phyloP scores from a whole-genome alignment of 306 rosid genomes.

The Cyclanthera cordifolia region DNA sequence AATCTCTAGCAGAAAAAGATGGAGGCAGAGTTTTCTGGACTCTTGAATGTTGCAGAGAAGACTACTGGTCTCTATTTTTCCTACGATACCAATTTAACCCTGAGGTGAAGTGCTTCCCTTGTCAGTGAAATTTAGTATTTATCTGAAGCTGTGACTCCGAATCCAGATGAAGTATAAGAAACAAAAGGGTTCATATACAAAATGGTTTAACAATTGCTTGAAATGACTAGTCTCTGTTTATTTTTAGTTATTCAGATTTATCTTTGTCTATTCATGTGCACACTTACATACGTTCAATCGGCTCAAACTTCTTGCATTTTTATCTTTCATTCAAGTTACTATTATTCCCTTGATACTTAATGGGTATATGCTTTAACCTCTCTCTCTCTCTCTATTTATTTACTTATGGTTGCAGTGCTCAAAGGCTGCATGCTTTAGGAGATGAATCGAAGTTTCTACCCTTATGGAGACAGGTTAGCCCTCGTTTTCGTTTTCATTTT shows the following conservation, averaged over 20 bases:
- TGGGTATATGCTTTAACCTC: conserved; percentile 6
- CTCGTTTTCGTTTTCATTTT: conserved; percentile 8
- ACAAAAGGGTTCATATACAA: neutral
- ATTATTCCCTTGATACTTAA: neutral
- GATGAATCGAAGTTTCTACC: conserved; percentile 80
- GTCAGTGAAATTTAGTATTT: neutral
- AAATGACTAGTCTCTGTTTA: neutral
- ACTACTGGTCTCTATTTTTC: conserved; percentile 85
- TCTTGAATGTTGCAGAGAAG: conserved; percentile 71
- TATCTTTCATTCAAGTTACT: neutral
- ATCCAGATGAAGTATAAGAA: neutral
- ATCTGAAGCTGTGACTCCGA: neutral
- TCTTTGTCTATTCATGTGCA: too few species aligned
- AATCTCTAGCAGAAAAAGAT: conserved; percentile 58
- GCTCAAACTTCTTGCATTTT: neutral
- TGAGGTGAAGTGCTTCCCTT: conserved; percentile 44
- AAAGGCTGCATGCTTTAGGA: conserved; percentile 61
- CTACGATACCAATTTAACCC: conserved; percentile 71
- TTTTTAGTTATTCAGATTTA: neutral
- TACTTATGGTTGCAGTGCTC: conserved; percentile 40
- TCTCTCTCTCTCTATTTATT: neutral
- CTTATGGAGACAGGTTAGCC: conserved; percentile 89
- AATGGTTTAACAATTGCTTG: neutral
- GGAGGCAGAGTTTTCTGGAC: conserved; percentile 64
- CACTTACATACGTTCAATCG: too few species aligned